Base-by-base conservation (phyloP, 192 early-diverging fungal species). In the Coemansia sp. region DNA sequence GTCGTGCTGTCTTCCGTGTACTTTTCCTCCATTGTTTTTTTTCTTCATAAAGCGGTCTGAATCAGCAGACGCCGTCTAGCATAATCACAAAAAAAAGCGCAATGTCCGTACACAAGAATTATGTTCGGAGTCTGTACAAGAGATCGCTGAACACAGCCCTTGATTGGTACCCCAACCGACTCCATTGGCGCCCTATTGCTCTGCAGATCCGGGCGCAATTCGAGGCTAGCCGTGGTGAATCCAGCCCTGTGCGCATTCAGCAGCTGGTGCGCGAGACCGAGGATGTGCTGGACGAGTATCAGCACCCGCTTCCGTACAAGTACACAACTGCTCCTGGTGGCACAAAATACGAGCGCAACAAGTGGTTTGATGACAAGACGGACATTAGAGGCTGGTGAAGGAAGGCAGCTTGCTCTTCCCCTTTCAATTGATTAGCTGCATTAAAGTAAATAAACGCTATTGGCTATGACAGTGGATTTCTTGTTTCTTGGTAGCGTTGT, bases 161-260 rank as follows among this genome's bases (percentile, higher is more conserved):
- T 55, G 93, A 96, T 84, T 98, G 96, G 96, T 92, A 92, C 80
- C 92, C 92, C 72, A 88, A 92, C 74, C 88, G 91, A 56, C 73
- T 75, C 45, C 77, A 90, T 51, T 93, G 84, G 87, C 89, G 96
- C 44, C 87, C 92, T 64, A 93, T 93, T 80, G 87, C 91, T 45
- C 64, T 95, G 65, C 86, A 92, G 62, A 93, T 98, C 77, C 86
- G 96, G 38, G 86, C 87, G 33, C 80, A 88, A 68, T 98, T 98
- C 68, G 95, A 96, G 67, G 84, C 80, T 49, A 94, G 94, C 77
- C 88, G 87, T 64, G 68, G 88, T 64, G 78, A 94, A 41, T 78
- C 79, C 60, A 92, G 88, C 71, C 88, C 90, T 21, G 88, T 90
- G 53, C 86, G 94, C 64, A 69, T 94, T 26, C 83, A 92, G 69